Evolutionary conservation across 1,139 yeast genomes (phyloP).

Genomic region (Yamadazyma sp.): DNA sequence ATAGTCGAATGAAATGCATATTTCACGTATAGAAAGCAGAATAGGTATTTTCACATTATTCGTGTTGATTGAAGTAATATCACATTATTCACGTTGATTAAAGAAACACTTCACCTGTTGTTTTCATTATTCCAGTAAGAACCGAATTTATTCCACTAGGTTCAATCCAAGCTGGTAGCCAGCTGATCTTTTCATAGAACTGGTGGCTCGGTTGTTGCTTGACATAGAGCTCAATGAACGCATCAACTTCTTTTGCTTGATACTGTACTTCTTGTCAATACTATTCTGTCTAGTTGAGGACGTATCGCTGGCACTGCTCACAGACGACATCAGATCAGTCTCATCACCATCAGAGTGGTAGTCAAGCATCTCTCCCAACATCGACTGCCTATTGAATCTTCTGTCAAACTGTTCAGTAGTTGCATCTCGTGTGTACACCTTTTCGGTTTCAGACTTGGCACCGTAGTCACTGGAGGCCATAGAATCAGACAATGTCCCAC

Average conservation of each 20-base stretch:
- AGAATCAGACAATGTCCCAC: constrained; percentile 7
- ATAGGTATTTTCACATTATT: neutral
- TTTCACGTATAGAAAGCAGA: too few relatives aligned
- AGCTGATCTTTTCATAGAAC: constrained; percentile 21
- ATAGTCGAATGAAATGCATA: constrained; percentile 8
- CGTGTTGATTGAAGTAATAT: neutral
- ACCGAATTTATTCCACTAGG: constrained; percentile 8
- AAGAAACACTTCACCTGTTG: too few relatives aligned
- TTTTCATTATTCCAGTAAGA: too few relatives aligned
- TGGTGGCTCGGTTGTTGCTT: constrained; percentile 10
- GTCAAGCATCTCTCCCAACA: constrained; percentile 49
- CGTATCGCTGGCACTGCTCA: neutral
- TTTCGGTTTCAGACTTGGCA: neutral
- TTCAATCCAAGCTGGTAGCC: constrained; percentile 18
- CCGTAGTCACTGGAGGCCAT: neutral
- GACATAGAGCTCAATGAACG: constrained; percentile 17
- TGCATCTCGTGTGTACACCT: constrained; percentile 15
- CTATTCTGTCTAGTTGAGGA: constrained; percentile 3
- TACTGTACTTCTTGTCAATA: constrained; percentile 22
- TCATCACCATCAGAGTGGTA: constrained; percentile 29
- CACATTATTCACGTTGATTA: too few relatives aligned
- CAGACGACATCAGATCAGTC: neutral
- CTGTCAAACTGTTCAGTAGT: constrained; percentile 25
- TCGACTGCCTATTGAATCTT: constrained; percentile 36
- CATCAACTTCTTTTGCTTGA: constrained; percentile 13